A percentile compares a stretch with the other conserved stretches of the same genome.
These are phyloP conservation scores for Mentha longifolia DNA, from an alignment of 257 asterid genomes.

Conservation along the genomic window DNA sequence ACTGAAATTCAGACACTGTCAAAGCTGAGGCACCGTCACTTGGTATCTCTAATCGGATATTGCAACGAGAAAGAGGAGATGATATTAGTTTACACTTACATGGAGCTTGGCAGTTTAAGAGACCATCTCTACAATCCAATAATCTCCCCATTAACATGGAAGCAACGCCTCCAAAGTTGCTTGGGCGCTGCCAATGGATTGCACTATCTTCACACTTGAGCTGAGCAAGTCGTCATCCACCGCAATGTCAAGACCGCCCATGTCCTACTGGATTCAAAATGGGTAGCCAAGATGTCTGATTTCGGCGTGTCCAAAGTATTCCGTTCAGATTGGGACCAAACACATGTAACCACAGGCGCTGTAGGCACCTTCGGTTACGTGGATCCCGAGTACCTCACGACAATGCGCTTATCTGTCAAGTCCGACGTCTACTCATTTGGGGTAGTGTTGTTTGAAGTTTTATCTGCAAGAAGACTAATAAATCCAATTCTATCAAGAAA, in stretches of 20 bases:
- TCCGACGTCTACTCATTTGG: constrained; percentile 77
- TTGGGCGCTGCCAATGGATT: not conserved
- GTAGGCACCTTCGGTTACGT: constrained; percentile 70
- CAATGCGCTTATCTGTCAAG: constrained; percentile 52
- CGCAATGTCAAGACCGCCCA: constrained; percentile 69
- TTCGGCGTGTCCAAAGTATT: constrained; percentile 69
- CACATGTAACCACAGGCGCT: constrained; percentile 56
- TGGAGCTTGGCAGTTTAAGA: too few species aligned
- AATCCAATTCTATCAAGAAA: constrained; percentile 32
- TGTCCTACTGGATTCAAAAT: constrained; percentile 60
- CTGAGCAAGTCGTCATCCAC: constrained; percentile 50
- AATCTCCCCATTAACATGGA: not conserved
- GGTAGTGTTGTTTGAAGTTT: constrained; percentile 58
- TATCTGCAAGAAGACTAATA: constrained; percentile 51
- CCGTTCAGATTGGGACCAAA: constrained; percentile 30
- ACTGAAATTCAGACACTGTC: constrained; percentile 1
- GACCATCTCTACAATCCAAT: too few species aligned
- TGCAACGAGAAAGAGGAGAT: too few species aligned
- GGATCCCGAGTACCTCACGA: constrained; percentile 60
- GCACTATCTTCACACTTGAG: constrained; percentile 42
- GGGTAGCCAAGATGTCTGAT: constrained; percentile 67
- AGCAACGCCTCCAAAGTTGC: not conserved
- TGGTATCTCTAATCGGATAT: constrained; percentile 12
- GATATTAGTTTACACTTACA: too few species aligned
- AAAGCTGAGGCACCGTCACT: constrained; percentile 23